Evolutionary conservation across 2,329 filamentous ascomycete genomes (phyloP), one percentile per base, ranked within the genome.

Genomic region (Dactylellina cionopaga): DNA sequence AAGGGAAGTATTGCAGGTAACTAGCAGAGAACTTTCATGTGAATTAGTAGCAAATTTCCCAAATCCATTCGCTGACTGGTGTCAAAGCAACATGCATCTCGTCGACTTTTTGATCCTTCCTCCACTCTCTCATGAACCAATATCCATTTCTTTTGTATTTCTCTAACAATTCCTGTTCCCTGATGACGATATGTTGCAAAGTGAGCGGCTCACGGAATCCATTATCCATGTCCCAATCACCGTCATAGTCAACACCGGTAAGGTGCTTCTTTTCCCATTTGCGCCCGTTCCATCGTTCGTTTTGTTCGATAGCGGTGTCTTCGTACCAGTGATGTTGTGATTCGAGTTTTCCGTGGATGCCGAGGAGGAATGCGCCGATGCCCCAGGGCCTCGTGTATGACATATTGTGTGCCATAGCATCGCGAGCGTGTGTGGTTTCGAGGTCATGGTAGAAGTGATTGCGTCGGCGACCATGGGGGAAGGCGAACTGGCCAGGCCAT

Each of bases 171-270:
- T 59, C 33, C 9, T 19, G 39, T 44, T 72, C 68, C 25, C 46
- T 55, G n/a, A 6, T n/a, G 13, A 49, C 39, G 19, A 72, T 72
- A 15, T 72, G 17, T 11, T 22, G 19, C 10, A 72, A 17, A 13
- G 35, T 72, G 3, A 72, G 33, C 3, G 68, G 68, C 19, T 25
- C 13, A 3, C 46, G 52, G 37, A 72, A 72, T 5, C 68, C 68
- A 15, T 47, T 52, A 9, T 60, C 52, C 68, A 72, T 72, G 43
- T 72, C 68, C 68, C 68, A 72, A 17, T 72, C 68, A 3, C 68
- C 68, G 15, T 72, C 51, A 19, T 31, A 47, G 17, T 72, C 68
- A 11, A 59, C 29, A 13, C 68, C 68, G 0, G 68, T 65, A 1
- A 7, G 11, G 15, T 15, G 46, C 13, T 55, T 65, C 5, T 17